Conservation (phyloP, 2,329 filamentous ascomycete species). For the Fusarium sp. region DNA sequence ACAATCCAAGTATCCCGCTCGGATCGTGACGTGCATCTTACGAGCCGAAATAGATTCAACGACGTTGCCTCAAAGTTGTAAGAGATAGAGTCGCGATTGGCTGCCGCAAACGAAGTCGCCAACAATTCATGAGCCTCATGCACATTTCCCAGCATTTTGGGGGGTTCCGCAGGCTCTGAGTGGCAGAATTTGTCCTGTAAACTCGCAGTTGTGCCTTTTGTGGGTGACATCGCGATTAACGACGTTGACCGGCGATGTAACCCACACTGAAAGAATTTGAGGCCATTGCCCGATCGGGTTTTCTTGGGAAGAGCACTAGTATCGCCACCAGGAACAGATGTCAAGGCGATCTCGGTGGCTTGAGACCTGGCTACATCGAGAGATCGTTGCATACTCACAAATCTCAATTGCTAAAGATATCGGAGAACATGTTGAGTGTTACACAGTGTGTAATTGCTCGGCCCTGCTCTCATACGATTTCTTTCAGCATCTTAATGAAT, state of each 20-base stretch:
- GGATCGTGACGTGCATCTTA: constrained; percentile 31
- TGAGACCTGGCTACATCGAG: constrained; percentile 2
- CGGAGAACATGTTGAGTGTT: constrained; percentile 6
- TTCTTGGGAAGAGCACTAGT: background rate
- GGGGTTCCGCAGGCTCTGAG: background rate
- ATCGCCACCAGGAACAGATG: constrained; percentile 34
- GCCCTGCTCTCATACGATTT: background rate
- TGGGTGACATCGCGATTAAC: constrained; percentile 28
- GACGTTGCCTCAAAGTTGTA: background rate
- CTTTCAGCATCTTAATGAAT: background rate
- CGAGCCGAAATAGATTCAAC: background rate
- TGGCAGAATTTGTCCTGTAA: background rate
- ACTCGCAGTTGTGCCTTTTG: background rate
- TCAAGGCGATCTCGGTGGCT: constrained; percentile 10
- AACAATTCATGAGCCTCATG: constrained; percentile 34
- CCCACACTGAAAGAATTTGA: constrained; percentile 19
- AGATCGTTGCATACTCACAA: constrained; percentile 18
- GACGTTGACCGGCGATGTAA: constrained; percentile 28
- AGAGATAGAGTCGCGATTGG: constrained; percentile 9
- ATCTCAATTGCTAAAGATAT: background rate
- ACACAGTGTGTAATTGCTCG: background rate
- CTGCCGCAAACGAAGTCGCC: background rate
- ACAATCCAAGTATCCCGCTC: constrained; percentile 6
- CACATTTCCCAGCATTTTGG: constrained; percentile 20
- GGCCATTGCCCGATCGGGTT: constrained; percentile 27